Conservation (phyloP, 2,329 filamentous ascomycete species). For the Lachnellula cervina region DNA sequence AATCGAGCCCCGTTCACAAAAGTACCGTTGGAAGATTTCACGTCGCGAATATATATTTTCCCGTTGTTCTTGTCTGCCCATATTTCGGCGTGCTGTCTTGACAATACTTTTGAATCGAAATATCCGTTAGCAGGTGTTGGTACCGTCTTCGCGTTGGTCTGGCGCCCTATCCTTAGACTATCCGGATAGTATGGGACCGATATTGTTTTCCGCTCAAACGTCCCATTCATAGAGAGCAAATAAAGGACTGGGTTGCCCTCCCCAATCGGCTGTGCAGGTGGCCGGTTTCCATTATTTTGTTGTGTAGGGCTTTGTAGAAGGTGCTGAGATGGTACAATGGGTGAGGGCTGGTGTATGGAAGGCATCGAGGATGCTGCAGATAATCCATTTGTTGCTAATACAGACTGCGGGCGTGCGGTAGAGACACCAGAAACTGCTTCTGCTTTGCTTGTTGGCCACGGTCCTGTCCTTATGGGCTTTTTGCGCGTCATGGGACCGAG, state of each 20-base stretch:
- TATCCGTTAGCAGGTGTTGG: constrained; percentile 89
- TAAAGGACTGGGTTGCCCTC: constrained; percentile 75
- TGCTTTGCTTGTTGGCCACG: constrained; percentile 62
- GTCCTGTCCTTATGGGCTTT: constrained; percentile 43
- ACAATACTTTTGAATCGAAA: constrained; percentile 97
- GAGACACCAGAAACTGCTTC: constrained; percentile 60
- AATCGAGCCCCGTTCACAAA: constrained; percentile 92
- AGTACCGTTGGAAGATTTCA: constrained; percentile 97
- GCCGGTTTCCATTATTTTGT: constrained; percentile 54
- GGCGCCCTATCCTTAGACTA: constrained; percentile 86
- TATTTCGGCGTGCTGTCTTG: constrained; percentile 91
- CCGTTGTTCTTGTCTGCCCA: constrained; percentile 74
- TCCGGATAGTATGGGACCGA: constrained; percentile 91
- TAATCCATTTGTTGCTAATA: constrained; percentile 53
- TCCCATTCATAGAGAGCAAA: constrained; percentile 86
- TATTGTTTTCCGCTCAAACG: constrained; percentile 96
- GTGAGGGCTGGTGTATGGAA: constrained; percentile 52
- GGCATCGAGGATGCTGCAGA: constrained; percentile 59
- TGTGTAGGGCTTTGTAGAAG: constrained; percentile 52
- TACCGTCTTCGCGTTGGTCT: constrained; percentile 94
- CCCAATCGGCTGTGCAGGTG: constrained; percentile 29
- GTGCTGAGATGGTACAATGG: constrained; percentile 64
- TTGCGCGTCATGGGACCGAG: constrained; percentile 37
- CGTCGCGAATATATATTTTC: constrained; percentile 92
- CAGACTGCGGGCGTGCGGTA: constrained; percentile 56